Percentiles rank a stretch among this genome's conserved stretches.
Conservation (phyloP, 164 flowering plant species). For the Euptelea pleiosperma region DNA sequence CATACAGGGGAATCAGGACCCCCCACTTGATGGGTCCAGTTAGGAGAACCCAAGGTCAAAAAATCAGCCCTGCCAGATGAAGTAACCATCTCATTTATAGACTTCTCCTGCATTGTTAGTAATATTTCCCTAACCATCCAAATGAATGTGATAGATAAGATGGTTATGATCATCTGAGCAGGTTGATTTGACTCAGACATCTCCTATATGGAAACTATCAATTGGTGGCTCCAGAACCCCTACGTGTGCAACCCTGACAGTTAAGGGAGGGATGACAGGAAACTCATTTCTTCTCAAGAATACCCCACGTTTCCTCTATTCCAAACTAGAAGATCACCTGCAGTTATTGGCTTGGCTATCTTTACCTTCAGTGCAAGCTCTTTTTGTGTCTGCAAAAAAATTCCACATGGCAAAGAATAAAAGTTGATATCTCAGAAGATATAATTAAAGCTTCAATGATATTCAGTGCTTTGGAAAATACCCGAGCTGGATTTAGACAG, state of each 20-base stretch:
- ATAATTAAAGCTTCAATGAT: background rate
- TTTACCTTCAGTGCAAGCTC: slow-evolving; percentile 62
- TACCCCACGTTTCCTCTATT: background rate
- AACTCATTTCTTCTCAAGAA: background rate
- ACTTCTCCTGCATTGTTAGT: no score
- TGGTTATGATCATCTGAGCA: background rate
- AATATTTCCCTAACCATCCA: no score
- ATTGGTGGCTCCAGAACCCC: background rate
- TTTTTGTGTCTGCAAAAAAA: slow-evolving; percentile 49
- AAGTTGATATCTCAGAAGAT: background rate
- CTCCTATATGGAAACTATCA: background rate
- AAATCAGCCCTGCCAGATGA: no score
- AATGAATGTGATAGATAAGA: background rate
- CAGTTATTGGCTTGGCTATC: slow-evolving; percentile 75
- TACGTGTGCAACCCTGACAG: background rate
- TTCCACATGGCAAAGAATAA: background rate
- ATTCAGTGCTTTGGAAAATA: slow-evolving; percentile 17
- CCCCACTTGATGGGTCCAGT: no score
- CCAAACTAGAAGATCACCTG: slow-evolving; percentile 45
- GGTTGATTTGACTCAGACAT: background rate
- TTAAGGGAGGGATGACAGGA: background rate
- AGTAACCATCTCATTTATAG: no score
- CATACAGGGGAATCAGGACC: background rate
- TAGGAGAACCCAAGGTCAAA: no score
- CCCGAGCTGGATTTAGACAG: slow-evolving; percentile 74